These are phyloP conservation scores for Xenoacremonium recifei DNA, from an alignment of 2,329 filamentous ascomycete genomes.

Conservation along the genomic window DNA sequence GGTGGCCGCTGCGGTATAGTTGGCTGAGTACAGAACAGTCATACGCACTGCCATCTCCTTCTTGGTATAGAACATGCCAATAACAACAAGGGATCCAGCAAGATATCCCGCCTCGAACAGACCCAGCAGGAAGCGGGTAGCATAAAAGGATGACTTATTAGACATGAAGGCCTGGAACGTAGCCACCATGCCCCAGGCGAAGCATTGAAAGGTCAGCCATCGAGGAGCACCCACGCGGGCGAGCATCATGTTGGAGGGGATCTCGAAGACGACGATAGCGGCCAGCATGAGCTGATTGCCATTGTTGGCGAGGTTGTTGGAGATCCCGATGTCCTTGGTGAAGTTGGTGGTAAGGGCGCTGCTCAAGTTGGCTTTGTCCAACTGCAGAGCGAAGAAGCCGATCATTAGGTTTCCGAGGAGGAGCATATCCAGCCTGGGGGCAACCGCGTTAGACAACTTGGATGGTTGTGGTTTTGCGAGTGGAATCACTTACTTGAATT, in stretches of 20 bases:
- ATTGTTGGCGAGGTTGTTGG: slow-evolving; percentile 47
- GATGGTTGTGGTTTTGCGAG: not conserved
- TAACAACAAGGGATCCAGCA: slow-evolving; percentile 14
- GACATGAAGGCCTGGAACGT: slow-evolving; percentile 13
- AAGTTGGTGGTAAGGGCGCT: slow-evolving; percentile 50
- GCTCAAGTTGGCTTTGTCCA: slow-evolving; percentile 36
- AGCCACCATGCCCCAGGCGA: slow-evolving; percentile 17
- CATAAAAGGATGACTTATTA: slow-evolving; percentile 12
- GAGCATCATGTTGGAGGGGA: slow-evolving; percentile 17
- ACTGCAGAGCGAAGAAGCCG: slow-evolving; percentile 20
- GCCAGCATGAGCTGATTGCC: slow-evolving; percentile 45
- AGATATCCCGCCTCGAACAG: slow-evolving; percentile 21
- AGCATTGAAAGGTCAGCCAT: slow-evolving; percentile 14
- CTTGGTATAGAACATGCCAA: slow-evolving; percentile 17
- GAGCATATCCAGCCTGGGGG: slow-evolving; percentile 17
- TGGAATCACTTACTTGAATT: slow-evolving; percentile 2
- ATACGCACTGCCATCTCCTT: slow-evolving; percentile 16
- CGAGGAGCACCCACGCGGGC: slow-evolving; percentile 7
- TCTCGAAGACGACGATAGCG: slow-evolving; percentile 43
- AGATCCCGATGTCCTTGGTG: slow-evolving; percentile 44
- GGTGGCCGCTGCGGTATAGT: slow-evolving; percentile 8
- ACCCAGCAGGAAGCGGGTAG: slow-evolving; percentile 18
- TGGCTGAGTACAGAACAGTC: slow-evolving; percentile 15
- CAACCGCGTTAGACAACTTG: no score
- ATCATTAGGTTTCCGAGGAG: slow-evolving; percentile 18